phyloP scores from a whole-genome alignment of 2,329 filamentous ascomycete species.

The Fusarium begoniae region DNA sequence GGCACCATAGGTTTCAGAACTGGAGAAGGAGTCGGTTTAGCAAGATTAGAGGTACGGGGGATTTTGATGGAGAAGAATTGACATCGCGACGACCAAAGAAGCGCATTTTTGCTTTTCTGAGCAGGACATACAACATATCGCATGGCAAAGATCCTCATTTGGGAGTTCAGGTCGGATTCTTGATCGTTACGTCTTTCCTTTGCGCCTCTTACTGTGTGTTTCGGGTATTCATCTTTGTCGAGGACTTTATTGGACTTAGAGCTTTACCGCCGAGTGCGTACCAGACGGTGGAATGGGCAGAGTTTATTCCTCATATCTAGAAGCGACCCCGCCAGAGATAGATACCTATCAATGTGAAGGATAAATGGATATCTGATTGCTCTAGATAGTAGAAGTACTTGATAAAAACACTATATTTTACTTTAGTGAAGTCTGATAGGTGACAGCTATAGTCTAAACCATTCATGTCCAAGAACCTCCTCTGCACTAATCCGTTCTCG shows the following conservation, averaged over 20 bases:
- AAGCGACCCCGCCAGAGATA: neutral
- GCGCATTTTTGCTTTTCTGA: neutral
- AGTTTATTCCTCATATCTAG: slow-evolving; percentile 25
- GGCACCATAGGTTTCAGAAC: neutral
- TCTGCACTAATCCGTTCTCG: slow-evolving; percentile 19
- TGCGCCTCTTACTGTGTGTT: neutral
- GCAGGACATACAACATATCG: slow-evolving; percentile 5
- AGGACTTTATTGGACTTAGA: slow-evolving; percentile 4
- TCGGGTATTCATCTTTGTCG: slow-evolving; percentile 1
- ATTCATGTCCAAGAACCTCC: slow-evolving; percentile 34
- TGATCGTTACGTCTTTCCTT: neutral
- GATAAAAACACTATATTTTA: too few species aligned
- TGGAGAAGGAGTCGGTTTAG: neutral
- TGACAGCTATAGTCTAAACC: slow-evolving; percentile 23
- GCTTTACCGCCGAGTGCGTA: slow-evolving; percentile 2
- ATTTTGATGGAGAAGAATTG: neutral
- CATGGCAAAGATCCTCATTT: neutral
- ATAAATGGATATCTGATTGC: too few species aligned
- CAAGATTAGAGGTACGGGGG: neutral
- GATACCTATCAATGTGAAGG: too few species aligned
- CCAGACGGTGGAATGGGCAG: slow-evolving; percentile 4
- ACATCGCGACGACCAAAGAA: neutral
- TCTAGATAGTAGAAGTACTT: too few species aligned
- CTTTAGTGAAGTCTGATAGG: too few species aligned
- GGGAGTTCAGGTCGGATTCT: neutral